Evolutionary conservation across 768 basidiomycete species (phyloP).

Genomic region (Lepiota subincarnata): DNA sequence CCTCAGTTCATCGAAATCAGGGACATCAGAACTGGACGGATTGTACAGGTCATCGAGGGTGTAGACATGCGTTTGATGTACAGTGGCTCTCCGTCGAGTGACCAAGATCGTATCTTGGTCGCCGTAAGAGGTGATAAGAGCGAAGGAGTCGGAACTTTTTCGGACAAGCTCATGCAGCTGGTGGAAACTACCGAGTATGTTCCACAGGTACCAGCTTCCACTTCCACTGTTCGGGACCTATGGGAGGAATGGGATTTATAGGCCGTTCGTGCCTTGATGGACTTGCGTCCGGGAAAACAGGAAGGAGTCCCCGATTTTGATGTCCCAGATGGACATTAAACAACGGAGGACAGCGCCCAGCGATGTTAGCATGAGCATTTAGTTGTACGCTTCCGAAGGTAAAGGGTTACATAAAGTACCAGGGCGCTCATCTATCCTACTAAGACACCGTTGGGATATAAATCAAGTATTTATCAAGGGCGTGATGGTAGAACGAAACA

Average conservation of each 20-base stretch:
- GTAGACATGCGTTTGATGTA: slow-evolving; percentile 64
- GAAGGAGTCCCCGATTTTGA: no score
- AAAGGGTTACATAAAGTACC: background rate
- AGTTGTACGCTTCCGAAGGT: no score
- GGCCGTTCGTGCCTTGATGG: background rate
- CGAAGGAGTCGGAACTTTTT: slow-evolving; percentile 46
- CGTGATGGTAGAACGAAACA: no score
- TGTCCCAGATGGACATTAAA: no score
- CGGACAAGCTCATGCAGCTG: slow-evolving; percentile 65
- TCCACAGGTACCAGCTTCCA: slow-evolving; percentile 23
- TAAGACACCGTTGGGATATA: no score
- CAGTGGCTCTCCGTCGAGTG: slow-evolving; percentile 28
- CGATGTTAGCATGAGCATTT: no score
- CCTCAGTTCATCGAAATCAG: slow-evolving; percentile 74
- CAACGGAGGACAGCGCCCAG: no score
- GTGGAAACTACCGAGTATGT: slow-evolving; percentile 61
- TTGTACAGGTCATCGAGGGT: slow-evolving; percentile 83
- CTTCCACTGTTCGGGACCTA: slow-evolving; percentile 25
- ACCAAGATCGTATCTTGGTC: slow-evolving; percentile 48
- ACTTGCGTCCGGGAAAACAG: background rate
- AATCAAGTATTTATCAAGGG: no score
- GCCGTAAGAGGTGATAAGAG: slow-evolving; percentile 61
- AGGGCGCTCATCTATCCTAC: no score
- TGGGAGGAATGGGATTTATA: slow-evolving; percentile 82
- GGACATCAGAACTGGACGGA: slow-evolving; percentile 53